Percentiles rank a stretch among this genome's conserved stretches.
Conservation (phyloP, 306 rosid species). For the Lathyrus sativus region DNA sequence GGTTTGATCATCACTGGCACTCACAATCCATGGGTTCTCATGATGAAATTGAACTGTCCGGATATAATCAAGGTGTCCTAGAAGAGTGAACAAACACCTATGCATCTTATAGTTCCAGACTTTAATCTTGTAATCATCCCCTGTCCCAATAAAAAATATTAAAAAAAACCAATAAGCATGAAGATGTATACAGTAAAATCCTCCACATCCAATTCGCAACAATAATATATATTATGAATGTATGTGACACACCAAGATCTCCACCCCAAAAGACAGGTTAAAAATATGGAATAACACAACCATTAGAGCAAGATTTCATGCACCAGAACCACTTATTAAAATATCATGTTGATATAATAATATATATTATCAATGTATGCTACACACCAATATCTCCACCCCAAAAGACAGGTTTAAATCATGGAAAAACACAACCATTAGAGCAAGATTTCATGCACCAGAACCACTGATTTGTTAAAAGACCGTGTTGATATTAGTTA, state of each 20-base stretch:
- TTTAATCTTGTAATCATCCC: slow-evolving; percentile 98
- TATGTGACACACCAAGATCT: slow-evolving; percentile 18
- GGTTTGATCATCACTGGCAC: slow-evolving; percentile 98
- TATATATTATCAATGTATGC: not conserved
- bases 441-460: slow-evolving; percentile 26
- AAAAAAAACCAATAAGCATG: slow-evolving; percentile 11
- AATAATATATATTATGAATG: slow-evolving; percentile 4
- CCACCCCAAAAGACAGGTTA: slow-evolving; percentile 16
- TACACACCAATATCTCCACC: slow-evolving; percentile 24
- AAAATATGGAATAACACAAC: slow-evolving; percentile 8
- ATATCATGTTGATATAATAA: too few relatives aligned
- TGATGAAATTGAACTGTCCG: slow-evolving; percentile 98
- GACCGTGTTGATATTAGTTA: not conserved
- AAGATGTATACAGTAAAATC: slow-evolving; percentile 10
- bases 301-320: slow-evolving; percentile 23
- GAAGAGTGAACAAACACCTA: slow-evolving; percentile 88
- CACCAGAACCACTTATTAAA: slow-evolving; percentile 23
- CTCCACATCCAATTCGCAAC: slow-evolving; percentile 1
- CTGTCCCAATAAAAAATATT: slow-evolving; percentile 48
- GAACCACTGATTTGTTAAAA: too few relatives aligned
- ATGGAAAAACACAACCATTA: slow-evolving; percentile 5
- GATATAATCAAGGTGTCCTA: slow-evolving; percentile 95
- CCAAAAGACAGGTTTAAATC: slow-evolving; percentile 18
- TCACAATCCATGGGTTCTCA: slow-evolving; percentile 93
- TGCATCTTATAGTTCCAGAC: slow-evolving; percentile 99